Conservation (phyloP, 257 asterid species). For the Solanum ahanhuiri region DNA sequence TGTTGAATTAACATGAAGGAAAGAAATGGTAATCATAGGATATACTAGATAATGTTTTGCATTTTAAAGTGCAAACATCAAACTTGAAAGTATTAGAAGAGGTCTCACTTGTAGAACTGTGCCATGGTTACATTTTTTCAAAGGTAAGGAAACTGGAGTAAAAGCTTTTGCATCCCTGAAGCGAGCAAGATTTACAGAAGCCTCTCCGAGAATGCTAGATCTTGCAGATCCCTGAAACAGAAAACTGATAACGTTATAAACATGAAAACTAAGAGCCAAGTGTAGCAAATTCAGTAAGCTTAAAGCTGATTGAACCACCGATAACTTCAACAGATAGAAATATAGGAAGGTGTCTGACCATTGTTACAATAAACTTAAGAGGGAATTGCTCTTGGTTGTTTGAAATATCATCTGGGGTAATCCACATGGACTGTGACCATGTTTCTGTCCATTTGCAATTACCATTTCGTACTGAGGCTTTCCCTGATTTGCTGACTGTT, state of each 20-base stretch:
- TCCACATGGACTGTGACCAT: conserved; percentile 42
- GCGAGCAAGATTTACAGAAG: conserved; percentile 18
- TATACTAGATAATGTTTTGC: not conserved
- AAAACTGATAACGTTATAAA: not conserved
- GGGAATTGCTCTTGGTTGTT: conserved; percentile 10
- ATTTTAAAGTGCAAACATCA: not conserved
- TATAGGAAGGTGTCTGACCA: conserved; percentile 8
- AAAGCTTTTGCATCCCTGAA: conserved; percentile 21
- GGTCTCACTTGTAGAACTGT: conserved; percentile 28
- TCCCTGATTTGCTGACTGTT: conserved; percentile 21
- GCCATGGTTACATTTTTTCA: conserved; percentile 24
- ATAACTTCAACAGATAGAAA: not conserved
- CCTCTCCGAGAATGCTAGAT: conserved; percentile 35
- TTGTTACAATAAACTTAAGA: conserved; percentile 29
- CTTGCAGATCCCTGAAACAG: conserved; percentile 28
- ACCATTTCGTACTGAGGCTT: conserved; percentile 24
- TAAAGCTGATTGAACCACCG: not conserved
- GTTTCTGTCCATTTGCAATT: conserved; percentile 40
- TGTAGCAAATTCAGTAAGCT: not conserved
- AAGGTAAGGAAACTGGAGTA: conserved; percentile 25
- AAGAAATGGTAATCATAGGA: not conserved
- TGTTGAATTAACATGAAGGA: not conserved
- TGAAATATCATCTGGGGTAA: conserved; percentile 18
- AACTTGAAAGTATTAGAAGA: not conserved
- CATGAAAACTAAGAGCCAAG: not conserved